A percentile compares a stretch with the other conserved stretches of the same genome.
Conservation (phyloP, 129 eudicot genomes). For the Cynara cardunculus region DNA sequence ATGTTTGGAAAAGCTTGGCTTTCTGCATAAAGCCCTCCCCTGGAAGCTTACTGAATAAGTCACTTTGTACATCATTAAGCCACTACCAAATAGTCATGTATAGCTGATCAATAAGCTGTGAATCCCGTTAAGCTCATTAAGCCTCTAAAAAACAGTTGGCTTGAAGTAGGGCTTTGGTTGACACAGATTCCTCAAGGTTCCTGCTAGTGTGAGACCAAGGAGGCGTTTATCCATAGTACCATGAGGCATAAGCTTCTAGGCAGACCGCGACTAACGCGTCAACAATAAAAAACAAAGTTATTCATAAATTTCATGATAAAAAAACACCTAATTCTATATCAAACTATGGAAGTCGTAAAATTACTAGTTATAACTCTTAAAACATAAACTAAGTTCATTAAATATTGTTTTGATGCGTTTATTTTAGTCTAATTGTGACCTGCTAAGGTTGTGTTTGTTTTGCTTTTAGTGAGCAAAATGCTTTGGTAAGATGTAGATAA, state of each 20-base stretch:
- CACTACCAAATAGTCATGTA: no score
- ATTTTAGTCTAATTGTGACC: background rate
- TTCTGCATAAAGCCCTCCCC: no score
- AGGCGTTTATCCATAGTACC: background rate
- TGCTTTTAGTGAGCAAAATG: background rate
- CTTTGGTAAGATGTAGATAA: background rate
- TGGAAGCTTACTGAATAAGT: no score
- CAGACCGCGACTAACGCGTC: background rate
- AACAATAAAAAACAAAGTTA: background rate
- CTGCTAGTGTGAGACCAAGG: background rate
- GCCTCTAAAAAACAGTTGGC: no score
- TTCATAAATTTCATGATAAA: background rate
- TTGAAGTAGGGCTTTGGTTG: background rate
- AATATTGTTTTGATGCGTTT: background rate
- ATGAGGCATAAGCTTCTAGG: background rate
- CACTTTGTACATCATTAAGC: no score
- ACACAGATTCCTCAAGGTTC: background rate
- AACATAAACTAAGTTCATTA: background rate
- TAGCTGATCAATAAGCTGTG: no score
- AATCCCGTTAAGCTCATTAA: no score
- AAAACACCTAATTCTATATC: background rate
- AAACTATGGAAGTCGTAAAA: background rate
- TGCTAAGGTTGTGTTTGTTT: background rate
- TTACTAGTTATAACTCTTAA: background rate
- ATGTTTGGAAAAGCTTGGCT: no score